Conservation (phyloP, 225 moss, liverwort and hornwort species). For the Thuidium tamariscinum region DNA sequence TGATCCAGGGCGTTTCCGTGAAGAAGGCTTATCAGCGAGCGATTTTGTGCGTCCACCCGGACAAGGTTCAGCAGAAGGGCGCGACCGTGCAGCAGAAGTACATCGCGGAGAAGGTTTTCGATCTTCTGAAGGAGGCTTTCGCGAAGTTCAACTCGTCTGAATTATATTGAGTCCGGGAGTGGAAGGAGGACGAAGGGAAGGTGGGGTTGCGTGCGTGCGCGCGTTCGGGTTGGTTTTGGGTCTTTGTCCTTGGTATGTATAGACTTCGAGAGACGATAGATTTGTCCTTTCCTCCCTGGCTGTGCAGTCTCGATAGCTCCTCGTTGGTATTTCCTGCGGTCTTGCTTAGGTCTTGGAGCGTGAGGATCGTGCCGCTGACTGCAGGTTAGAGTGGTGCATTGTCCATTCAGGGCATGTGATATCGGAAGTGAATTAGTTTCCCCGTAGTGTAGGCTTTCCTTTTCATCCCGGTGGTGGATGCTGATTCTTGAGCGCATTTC, state of each 20-base stretch:
- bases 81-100: conserved; percentile 81
- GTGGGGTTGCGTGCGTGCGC: not conserved
- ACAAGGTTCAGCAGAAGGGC: conserved; percentile 95
- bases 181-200: not conserved
- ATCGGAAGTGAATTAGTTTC: not conserved
- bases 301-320: not conserved
- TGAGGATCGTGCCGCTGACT: not conserved
- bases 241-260: not conserved
- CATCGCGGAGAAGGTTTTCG: conserved; percentile 83
- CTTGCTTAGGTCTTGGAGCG: not conserved
- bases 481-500: conserved; percentile 17
- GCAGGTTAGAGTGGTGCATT: not conserved
- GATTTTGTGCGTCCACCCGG: conserved; percentile 80
- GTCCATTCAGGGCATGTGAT: not conserved
- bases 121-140: conserved; percentile 61
- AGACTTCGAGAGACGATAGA: not conserved
- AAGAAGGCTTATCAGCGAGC: conserved; percentile 78
- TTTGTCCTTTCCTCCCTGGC: not conserved
- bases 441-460: conserved; percentile 5
- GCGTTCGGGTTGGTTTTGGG: not conserved
- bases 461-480: conserved; percentile 11
- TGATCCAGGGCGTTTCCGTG: conserved; percentile 72
- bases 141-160: conserved; percentile 52
- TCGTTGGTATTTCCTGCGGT: not conserved
- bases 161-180: conserved; percentile 11